A percentile compares a stretch with the other conserved stretches of the same genome.
Evolutionary conservation across 1,284 basidiomycete genomes (phyloP).

Genomic region (Moesziomyces sp.): DNA sequence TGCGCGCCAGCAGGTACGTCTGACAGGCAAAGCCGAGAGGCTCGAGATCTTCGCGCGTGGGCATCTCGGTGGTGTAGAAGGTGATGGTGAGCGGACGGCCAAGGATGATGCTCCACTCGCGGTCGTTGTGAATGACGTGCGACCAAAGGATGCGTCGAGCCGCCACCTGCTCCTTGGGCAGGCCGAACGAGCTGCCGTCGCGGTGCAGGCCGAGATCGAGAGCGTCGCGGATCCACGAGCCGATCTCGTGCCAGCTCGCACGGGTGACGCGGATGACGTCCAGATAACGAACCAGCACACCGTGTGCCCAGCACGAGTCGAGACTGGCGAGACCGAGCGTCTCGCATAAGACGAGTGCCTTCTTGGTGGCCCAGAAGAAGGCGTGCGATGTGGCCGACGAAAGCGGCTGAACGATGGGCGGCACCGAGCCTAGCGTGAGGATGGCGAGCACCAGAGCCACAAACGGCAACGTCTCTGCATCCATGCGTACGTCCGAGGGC

Average conservation of each 20-base stretch:
- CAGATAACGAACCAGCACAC: constrained; percentile 40
- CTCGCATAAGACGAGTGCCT: constrained; percentile 47
- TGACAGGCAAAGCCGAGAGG: constrained; percentile 46
- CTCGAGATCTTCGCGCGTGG: constrained; percentile 44
- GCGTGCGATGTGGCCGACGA: constrained; percentile 42
- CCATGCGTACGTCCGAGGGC: constrained; percentile 40
- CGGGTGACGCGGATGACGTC: constrained; percentile 48
- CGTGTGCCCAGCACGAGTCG: constrained; percentile 52
- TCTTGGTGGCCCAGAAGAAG: constrained; percentile 52
- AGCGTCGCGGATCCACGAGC: constrained; percentile 46
- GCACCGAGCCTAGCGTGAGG: constrained; percentile 43
- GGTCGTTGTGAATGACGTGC: constrained; percentile 52
- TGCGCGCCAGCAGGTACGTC: constrained; percentile 41
- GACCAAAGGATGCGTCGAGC: constrained; percentile 42
- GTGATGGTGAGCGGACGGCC: constrained; percentile 48
- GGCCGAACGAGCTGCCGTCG: constrained; percentile 42
- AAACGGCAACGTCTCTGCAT: constrained; percentile 46
- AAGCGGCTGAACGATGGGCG: constrained; percentile 45
- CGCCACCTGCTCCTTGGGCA: constrained; percentile 48
- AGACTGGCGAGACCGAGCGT: constrained; percentile 43
- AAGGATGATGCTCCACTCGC: constrained; percentile 50
- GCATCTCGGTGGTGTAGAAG: constrained; percentile 45
- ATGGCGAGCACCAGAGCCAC: constrained; percentile 37
- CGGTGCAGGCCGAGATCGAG: constrained; percentile 45
- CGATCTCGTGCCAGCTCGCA: constrained; percentile 51